A percentile compares a stretch with the other conserved stretches of the same genome.
Conservation (phyloP, 192 early-diverging fungal species). For the Dissophora globulifera region DNA sequence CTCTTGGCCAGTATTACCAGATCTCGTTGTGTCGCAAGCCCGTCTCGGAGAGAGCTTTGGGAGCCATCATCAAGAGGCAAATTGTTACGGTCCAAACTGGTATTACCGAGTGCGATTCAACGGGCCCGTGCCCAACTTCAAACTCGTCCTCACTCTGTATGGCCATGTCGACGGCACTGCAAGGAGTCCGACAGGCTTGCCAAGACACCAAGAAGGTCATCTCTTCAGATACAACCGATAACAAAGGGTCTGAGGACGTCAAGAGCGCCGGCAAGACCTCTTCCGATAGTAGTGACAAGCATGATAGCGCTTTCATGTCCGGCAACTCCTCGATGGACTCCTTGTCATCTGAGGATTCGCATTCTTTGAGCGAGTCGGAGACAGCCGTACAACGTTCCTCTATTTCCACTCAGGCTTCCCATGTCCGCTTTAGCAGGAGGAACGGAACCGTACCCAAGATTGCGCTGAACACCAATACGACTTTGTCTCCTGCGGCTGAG, state of each 20-base stretch:
- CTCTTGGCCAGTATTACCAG: constrained; percentile 33
- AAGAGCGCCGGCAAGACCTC: too few species aligned
- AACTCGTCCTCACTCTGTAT: background rate
- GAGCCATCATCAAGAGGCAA: constrained; percentile 47
- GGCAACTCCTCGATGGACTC: background rate
- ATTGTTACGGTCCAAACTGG: constrained; percentile 24
- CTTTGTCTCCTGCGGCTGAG: background rate
- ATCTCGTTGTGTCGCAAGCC: constrained; percentile 52
- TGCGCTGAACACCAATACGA: background rate
- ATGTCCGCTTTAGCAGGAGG: constrained; percentile 40
- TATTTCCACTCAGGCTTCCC: constrained; percentile 12
- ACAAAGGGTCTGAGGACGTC: too few species aligned
- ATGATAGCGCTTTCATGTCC: background rate
- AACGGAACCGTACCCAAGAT: constrained; percentile 32
- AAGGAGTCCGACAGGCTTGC: too few species aligned
- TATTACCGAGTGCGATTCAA: constrained; percentile 6
- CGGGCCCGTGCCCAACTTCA: background rate
- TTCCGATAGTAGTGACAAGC: too few species aligned
- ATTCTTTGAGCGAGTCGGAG: too few species aligned
- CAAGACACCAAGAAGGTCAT: too few species aligned
- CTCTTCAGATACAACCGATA: too few species aligned
- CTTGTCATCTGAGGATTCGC: background rate
- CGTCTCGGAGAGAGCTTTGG: constrained; percentile 42
- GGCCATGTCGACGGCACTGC: too few species aligned
- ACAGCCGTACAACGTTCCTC: too few species aligned